Evolutionary conservation across 176 grass and related monocot genomes (phyloP).

Genomic region (Cenchrus fungigraminus): DNA sequence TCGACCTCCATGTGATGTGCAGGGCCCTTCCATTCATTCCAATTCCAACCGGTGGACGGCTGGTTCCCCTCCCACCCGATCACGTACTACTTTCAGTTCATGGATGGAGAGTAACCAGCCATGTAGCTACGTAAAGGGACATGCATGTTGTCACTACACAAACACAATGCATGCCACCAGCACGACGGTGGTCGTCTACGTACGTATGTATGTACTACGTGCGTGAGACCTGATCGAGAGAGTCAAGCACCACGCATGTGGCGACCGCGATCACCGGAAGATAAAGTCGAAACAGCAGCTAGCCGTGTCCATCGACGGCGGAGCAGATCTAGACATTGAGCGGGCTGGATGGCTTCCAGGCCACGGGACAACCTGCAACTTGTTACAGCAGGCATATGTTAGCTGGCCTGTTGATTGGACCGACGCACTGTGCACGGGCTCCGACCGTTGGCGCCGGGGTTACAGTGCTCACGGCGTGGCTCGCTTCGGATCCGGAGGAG

Average conservation of each 20-base stretch:
- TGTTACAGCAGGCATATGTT: not conserved
- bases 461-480: not conserved
- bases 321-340: not conserved
- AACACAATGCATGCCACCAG: too few species aligned
- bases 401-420: not conserved
- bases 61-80: not conserved
- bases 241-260: not conserved
- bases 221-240: too few species aligned
- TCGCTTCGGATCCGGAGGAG: not conserved
- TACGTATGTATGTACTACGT: too few species aligned
- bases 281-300: not conserved
- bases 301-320: not conserved
- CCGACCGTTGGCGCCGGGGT: not conserved
- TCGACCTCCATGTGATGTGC: conserved; percentile 14
- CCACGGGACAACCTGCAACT: not conserved
- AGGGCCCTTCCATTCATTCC: too few species aligned
- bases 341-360: conserved; percentile 4
- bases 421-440: conserved; percentile 5
- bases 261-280: conserved; percentile 22
- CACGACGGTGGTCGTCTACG: too few species aligned
- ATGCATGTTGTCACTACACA: too few species aligned
- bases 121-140: too few species aligned
- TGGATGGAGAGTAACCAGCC: too few species aligned
- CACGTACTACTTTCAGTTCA: not conserved
- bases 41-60: not conserved